Base-by-base conservation (phyloP, 2,329 filamentous ascomycete genomes). In the Uncinocarpus reesii region DNA sequence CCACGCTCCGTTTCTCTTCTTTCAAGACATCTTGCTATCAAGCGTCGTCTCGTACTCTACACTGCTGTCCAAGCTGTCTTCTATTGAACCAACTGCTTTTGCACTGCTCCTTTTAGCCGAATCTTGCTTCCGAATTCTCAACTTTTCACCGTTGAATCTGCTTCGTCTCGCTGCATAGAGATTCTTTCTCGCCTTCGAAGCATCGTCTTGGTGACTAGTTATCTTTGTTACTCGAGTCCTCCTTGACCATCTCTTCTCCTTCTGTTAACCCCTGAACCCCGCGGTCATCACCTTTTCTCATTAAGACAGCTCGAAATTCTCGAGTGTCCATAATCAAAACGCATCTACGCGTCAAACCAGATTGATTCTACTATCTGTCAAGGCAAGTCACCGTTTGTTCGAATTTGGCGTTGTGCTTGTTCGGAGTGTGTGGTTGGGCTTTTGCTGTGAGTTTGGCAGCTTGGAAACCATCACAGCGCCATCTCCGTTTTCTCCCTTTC, bases 401-500 rank as follows among this genome's bases (percentile, higher is more conserved):
- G 1, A 26, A 28, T n/a, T 28, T 45, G 21, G 34, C 38, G 29
- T 47, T 51, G 37, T 43, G 38, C 41, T 31, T n/a, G 29, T 7
- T 21, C n/a, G 16, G 13, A 21, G 28, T 43, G 40, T 42, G 41
- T 36, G 32, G 32, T 36, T 18, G 32, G 31, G 4, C 31, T n/a
- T 32, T 29, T 29, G 37, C 34, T 41, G 44, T 38, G 44, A 29
- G 34, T 28, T 29, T 47, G 34, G 34, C 28, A 10, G 32, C 18
- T 37, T 7, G 13, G 29, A 21, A 28, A 21, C 13, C 43, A 36
- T 20, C 42, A 29, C 28, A 32, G n/a, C 49, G 34, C 29, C 38
- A 35, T 38, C 45, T 24, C 13, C 34, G 42, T 29, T 43, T 42
- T 42, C 42, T 42, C 32, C 42, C 47, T 38, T 49, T 37, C 49